Conservation (phyloP, 2,329 filamentous ascomycete genomes). For the Fusarium sp. region DNA sequence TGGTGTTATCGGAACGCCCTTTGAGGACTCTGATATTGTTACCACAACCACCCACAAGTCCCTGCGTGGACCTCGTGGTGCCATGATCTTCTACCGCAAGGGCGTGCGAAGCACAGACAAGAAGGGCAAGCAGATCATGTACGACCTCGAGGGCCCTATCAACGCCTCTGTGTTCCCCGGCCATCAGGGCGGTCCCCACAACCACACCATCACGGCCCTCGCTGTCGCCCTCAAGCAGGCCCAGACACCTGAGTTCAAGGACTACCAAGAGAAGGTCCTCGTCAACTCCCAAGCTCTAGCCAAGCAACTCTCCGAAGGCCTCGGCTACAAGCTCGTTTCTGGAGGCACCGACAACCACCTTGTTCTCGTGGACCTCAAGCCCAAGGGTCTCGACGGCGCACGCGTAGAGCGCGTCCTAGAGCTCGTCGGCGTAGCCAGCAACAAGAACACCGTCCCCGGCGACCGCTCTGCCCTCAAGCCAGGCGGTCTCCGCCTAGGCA, state of each 20-base stretch:
- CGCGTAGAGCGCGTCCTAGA: slow-evolving; percentile 89
- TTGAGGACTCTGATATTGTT: slow-evolving; percentile 88
- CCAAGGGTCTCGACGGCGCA: slow-evolving; percentile 85
- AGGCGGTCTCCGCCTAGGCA: slow-evolving; percentile 89
- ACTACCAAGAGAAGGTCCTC: slow-evolving; percentile 89
- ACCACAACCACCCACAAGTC: slow-evolving; percentile 99
- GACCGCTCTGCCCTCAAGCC: slow-evolving; percentile 92
- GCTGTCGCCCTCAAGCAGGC: slow-evolving; percentile 94
- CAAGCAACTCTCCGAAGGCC: slow-evolving; percentile 70
- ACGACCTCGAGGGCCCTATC: slow-evolving; percentile 91
- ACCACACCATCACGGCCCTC: slow-evolving; percentile 96
- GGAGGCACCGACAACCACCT: slow-evolving; percentile 97
- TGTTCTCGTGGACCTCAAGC: slow-evolving; percentile 89
- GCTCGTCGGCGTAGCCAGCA: slow-evolving; percentile 90
- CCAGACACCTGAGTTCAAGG: slow-evolving; percentile 85
- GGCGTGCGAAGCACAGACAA: slow-evolving; percentile 86
- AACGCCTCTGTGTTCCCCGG: slow-evolving; percentile 96
- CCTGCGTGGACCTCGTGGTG: slow-evolving; percentile 89
- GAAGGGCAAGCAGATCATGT: slow-evolving; percentile 79
- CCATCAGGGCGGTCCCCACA: slow-evolving; percentile 96
- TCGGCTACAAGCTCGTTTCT: slow-evolving; percentile 88
- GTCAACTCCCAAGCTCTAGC: slow-evolving; percentile 89
- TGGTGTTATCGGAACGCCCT: slow-evolving; percentile 88
- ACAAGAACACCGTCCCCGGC: slow-evolving; percentile 97
- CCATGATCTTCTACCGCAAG: slow-evolving; percentile 98